Evolutionary conservation across 352 stramenopile species (phyloP).

Genomic region (Phytophthora tubulina): DNA sequence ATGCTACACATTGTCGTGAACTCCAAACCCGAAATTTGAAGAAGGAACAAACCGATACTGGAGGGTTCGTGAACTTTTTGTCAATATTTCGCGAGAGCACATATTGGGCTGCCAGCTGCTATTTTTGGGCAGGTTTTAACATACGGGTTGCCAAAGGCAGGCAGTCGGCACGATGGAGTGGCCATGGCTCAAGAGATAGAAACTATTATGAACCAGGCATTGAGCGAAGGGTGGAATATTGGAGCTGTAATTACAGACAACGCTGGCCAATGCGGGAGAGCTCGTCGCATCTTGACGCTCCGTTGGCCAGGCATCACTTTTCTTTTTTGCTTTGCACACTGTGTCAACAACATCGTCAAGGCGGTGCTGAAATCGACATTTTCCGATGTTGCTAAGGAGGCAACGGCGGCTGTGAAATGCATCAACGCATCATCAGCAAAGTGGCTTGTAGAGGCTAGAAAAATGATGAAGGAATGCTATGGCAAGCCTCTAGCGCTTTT

Average conservation of each 20-base stretch:
- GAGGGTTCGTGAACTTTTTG: no score
- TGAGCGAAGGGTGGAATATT: no score
- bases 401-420: neutral
- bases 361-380: neutral
- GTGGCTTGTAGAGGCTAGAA: neutral
- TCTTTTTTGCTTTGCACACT: neutral
- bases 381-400: neutral
- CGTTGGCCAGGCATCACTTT: neutral
- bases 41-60: no score
- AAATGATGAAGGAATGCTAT: neutral
- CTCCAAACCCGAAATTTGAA: no score
- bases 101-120: no score
- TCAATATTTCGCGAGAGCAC: no score
- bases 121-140: no score
- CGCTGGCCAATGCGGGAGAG: neutral
- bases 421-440: slow-evolving; percentile 2
- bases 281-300: neutral
- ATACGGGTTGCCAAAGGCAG: no score
- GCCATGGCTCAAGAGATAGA: no score
- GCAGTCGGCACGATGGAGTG: no score
- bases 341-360: neutral
- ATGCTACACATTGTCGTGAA: no score
- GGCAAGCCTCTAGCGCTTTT: neutral
- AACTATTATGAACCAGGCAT: no score
- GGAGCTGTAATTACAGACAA: neutral